Evolutionary conservation across 768 basidiomycete species (phyloP), one percentile per base, ranked within the genome.

Genomic region (Cystofilobasidium macerans): DNA sequence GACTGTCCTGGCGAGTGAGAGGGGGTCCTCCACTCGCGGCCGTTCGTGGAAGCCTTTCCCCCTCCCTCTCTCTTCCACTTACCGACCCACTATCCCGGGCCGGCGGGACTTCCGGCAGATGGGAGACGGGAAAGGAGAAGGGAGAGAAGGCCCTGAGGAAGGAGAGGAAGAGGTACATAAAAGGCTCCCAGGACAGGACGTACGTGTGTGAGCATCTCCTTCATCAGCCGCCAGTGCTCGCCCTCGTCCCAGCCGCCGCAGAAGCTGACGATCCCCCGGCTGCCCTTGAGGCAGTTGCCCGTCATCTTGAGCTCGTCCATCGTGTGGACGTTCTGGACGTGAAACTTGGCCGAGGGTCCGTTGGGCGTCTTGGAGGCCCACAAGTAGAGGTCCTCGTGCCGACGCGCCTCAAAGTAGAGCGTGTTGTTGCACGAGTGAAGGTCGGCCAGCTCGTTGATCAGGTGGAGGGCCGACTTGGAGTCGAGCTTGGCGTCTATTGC

Each of bases 231-330:
- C 85, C 88, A 85, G 86, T 92, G 78, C 87, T 90, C 61, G 83
- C 64, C 86, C 60, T 88, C 84, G 54, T 97, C 90, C 67, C 67
- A 76, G 95, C 98, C 48, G 80, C 83, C 68, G 77, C 95, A 93
- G 75, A 99, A 99, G 74, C 88, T 89, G 70, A 98, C 78, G 62
- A 98, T 78, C 6, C 93, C 94, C 61, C 95, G 80, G 72, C 88
- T 89, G 22, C 95, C 95, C 77, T 94, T 95, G 70, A 99, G 77
- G 76, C 95, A 99, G 76, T 99, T 98, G 36, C 95, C 95, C 9
- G 92, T 94, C 93, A 99, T 88, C 79, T 98, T 98, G 70, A 99
- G 81, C 77, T 99, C 95, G 78, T 98, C 95, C 95, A 98, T 98
- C 48, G 95, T 99, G 76, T 99, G 95, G 62, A 94, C 82, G 74